Percentiles rank a stretch among this genome's conserved stretches.
Conservation (phyloP, 2,329 filamentous ascomycete species). For the Penicillium sp. region DNA sequence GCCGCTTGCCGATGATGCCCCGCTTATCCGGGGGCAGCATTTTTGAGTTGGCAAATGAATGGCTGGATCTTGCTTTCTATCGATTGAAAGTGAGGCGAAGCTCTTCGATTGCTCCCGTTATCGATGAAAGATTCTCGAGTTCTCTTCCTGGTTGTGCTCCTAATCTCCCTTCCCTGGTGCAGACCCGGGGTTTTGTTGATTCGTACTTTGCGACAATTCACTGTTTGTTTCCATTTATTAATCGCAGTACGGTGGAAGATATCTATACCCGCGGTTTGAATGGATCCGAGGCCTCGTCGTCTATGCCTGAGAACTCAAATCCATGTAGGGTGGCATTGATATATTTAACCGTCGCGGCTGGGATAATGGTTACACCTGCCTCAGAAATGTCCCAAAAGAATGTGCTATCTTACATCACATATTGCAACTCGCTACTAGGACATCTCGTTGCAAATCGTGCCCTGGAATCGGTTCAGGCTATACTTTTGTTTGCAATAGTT, state of each 20-base stretch:
- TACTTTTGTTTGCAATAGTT: slow-evolving; percentile 11
- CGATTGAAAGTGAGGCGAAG: slow-evolving; percentile 4
- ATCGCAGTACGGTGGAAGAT: not conserved
- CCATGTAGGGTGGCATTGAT: not conserved
- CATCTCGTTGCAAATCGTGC: slow-evolving; percentile 5
- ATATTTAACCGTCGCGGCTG: slow-evolving; percentile 3
- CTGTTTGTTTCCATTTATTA: slow-evolving; percentile 7
- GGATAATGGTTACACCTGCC: not conserved
- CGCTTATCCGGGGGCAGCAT: slow-evolving; percentile 11
- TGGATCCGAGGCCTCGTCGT: no score
- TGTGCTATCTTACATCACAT: slow-evolving; percentile 6
- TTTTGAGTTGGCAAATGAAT: slow-evolving; percentile 13
- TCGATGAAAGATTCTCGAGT: slow-evolving; percentile 1
- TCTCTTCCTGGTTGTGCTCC: not conserved
- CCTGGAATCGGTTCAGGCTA: slow-evolving; percentile 4
- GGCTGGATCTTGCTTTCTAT: slow-evolving; percentile 15
- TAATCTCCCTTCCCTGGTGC: not conserved
- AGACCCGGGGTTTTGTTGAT: not conserved
- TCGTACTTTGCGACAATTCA: slow-evolving; percentile 6
- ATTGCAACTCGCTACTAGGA: slow-evolving; percentile 12
- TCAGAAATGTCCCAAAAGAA: not conserved
- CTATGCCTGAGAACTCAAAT: not conserved
- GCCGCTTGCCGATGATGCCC: slow-evolving; percentile 13
- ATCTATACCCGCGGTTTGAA: not conserved
- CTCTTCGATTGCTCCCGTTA: slow-evolving; percentile 6